These are phyloP conservation scores for Talaromyces sp. DNA, from an alignment of 2,329 filamentous ascomycete genomes.

Conservation along the genomic window DNA sequence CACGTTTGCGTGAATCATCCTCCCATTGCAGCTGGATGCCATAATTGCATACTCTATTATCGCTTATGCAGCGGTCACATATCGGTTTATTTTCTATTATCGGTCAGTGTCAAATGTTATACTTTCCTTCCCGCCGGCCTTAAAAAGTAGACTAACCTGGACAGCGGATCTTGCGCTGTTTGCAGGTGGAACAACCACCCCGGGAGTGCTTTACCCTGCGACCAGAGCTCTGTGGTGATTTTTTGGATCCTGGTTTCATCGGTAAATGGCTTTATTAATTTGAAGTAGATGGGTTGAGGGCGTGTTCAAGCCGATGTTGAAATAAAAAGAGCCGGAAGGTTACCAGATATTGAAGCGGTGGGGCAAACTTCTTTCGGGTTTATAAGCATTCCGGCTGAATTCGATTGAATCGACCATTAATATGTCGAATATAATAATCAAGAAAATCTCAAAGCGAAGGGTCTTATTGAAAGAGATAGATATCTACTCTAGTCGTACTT, in stretches of 20 bases:
- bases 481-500: too few species aligned
- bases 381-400: neutral
- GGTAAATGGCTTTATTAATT: neutral
- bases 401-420: too few species aligned
- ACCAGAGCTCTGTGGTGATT: slow-evolving; percentile 12
- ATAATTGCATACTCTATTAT: slow-evolving; percentile 17
- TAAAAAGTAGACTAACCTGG: slow-evolving; percentile 11
- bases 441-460: neutral
- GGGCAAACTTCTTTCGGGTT: neutral
- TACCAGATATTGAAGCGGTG: neutral
- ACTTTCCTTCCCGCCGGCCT: neutral
- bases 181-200: slow-evolving; percentile 19
- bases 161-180: slow-evolving; percentile 19
- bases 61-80: slow-evolving; percentile 15
- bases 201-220: slow-evolving; percentile 20
- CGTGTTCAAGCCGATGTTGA: neutral
- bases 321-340: neutral
- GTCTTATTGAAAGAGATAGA: neutral
- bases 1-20: slow-evolving; percentile 19
- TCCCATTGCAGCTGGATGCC: slow-evolving; percentile 18
- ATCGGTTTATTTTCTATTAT: slow-evolving; percentile 18
- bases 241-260: slow-evolving; percentile 9
- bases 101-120: neutral
- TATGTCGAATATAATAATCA: too few species aligned
- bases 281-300: neutral